Percentiles rank a stretch among this genome's conserved stretches.
phyloP scores from a whole-genome alignment of 306 rosid genomes.

The Rosa rugosa region DNA sequence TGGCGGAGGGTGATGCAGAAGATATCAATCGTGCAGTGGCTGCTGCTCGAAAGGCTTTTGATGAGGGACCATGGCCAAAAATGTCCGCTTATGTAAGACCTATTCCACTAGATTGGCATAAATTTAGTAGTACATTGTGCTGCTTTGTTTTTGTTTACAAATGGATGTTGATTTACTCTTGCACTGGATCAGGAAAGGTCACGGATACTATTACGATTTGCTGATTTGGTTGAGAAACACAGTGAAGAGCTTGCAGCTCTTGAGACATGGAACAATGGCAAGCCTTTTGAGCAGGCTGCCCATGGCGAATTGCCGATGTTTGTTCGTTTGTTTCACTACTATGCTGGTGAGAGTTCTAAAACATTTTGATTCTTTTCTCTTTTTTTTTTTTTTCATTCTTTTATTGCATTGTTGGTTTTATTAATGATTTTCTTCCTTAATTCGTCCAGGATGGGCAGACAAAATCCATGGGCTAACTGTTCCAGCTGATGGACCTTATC shows the following conservation, averaged over 20 bases:
- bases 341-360: conserved; percentile 58
- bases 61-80: conserved; percentile 97
- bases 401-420: background rate
- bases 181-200: conserved; percentile 63
- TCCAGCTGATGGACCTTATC: conserved; percentile 85
- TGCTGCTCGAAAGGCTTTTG: conserved; percentile 96
- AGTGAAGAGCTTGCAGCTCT: conserved; percentile 73
- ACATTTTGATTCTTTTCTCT: background rate
- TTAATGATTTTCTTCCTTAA: background rate
- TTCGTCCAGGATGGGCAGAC: conserved; percentile 85
- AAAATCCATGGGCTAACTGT: conserved; percentile 93
- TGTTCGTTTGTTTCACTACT: conserved; percentile 75
- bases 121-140: background rate
- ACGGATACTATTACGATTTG: conserved; percentile 70
- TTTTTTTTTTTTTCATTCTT: background rate
- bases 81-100: conserved; percentile 75
- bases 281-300: conserved; percentile 67
- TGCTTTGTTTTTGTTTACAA: conserved; percentile 2
- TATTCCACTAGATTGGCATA: background rate
- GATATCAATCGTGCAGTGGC: conserved; percentile 79
- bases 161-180: background rate
- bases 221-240: conserved; percentile 85
- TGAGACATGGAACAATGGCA: conserved; percentile 91
- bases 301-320: conserved; percentile 55
- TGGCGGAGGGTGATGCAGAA: conserved; percentile 79